Evolutionary conservation across 2,329 filamentous ascomycete species (phyloP), one percentile per base, ranked within the genome.

Genomic region (Karstenula rhodostoma): DNA sequence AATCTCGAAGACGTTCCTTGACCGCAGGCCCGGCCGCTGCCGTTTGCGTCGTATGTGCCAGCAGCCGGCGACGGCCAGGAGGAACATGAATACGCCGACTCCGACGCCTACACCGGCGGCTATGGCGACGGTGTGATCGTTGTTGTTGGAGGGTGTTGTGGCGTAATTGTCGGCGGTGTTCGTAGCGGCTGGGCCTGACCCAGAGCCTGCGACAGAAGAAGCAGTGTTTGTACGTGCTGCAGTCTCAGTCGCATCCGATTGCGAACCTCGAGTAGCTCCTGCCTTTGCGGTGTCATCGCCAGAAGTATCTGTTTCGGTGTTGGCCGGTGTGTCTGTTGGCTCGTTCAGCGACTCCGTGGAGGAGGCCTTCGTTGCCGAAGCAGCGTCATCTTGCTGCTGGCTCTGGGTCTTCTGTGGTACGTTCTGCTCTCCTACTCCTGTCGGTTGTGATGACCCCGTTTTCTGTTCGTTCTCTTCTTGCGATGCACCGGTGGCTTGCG

Each of bases 81-180:
- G 29, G 19, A 66, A 51, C 25, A 65, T 13, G 23, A 65, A 27
- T 19, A 64, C 53, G 50, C 62, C 55, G 12, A 62, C 46, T n/a
- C 52, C 62, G 5, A 66, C 59, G 5, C 59, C 64, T 1, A 67
- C 55, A 3, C 65, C 63, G 19, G 62, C 50, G 53, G 61, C 65
- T 50, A 69, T 61, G 10, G 61, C 58, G 8, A 59, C 56, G 17
- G 59, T 60, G 40, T 63, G 37, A 17, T 40, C 62, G 15, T 58
- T 62, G 35, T 42, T 22, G 5, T 29, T 15, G 25, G n/a, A 5
- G 33, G 35, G 19, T 12, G 40, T 54, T 4, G 56, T 46, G 22
- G 19, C 40, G 40, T 57, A 43, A 33, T 57, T 51, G 43, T 46
- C 52, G 40, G 52, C n/a, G 13, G 43, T 37, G 6, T 44, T 27